Evolutionary conservation across 768 basidiomycete genomes (phyloP).

Genomic region (Lentinus tigrinus): DNA sequence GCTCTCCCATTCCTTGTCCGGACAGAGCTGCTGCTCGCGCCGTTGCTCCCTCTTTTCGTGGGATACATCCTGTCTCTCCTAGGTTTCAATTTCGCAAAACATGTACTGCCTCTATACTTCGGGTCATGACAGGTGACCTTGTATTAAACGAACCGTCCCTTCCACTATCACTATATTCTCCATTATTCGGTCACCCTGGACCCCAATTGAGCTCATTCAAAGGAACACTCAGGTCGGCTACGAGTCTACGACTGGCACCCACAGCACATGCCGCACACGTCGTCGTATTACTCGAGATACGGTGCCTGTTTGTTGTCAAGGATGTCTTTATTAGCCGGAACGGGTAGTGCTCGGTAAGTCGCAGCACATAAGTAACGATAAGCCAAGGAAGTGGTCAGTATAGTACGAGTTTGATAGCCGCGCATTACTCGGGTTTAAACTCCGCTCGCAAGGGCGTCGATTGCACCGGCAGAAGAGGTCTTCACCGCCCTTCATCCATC

Average conservation of each 20-base stretch:
- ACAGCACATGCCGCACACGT: too few relatives aligned
- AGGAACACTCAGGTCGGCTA: too few relatives aligned
- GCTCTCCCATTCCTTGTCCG: slow-evolving; percentile 95
- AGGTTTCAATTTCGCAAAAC: slow-evolving; percentile 87
- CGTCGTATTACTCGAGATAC: too few relatives aligned
- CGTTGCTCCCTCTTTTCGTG: slow-evolving; percentile 81
- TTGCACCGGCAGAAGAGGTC: slow-evolving; percentile 16
- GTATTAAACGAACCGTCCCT: neutral
- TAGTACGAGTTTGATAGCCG: slow-evolving; percentile 8
- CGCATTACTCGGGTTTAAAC: slow-evolving; percentile 13
- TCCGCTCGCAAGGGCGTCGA: slow-evolving; percentile 16
- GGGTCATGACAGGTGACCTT: slow-evolving; percentile 35
- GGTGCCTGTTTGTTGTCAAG: too few relatives aligned
- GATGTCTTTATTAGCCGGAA: too few relatives aligned
- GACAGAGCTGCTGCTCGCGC: slow-evolving; percentile 86
- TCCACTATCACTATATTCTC: too few relatives aligned
- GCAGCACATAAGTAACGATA: neutral
- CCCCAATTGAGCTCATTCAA: too few relatives aligned
- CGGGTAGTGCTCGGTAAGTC: neutral
- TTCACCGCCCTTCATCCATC: slow-evolving; percentile 14
- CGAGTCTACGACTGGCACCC: too few relatives aligned
- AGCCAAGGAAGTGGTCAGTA: neutral
- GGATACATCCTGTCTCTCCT: slow-evolving; percentile 84
- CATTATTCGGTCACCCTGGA: too few relatives aligned
- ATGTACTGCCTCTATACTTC: slow-evolving; percentile 82